A percentile compares a stretch with the other conserved stretches of the same genome.
Conservation (phyloP, 2,329 filamentous ascomycete genomes). For the Cucurbitaria berberidis region DNA sequence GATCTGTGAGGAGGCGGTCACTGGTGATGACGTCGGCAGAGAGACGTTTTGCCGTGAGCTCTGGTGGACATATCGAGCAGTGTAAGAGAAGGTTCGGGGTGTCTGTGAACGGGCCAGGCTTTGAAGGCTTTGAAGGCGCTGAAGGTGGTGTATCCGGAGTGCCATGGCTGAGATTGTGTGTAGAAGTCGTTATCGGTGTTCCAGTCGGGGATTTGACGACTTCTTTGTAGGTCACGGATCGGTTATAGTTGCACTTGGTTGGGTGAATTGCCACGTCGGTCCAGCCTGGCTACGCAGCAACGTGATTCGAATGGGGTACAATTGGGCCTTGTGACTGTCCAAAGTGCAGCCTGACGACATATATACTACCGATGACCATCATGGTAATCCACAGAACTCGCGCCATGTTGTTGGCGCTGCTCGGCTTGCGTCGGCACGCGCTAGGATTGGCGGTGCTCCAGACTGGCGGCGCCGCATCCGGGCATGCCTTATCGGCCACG, state of each 20-base stretch:
- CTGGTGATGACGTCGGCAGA: slow-evolving; percentile 26
- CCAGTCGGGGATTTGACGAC: not conserved
- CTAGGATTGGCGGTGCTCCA: slow-evolving; percentile 18
- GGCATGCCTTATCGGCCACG: slow-evolving; percentile 7
- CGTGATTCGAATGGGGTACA: not conserved
- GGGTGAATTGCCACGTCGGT: slow-evolving; percentile 3
- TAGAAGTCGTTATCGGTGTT: not conserved
- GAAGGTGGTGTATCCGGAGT: slow-evolving; percentile 28
- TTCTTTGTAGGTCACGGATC: not conserved
- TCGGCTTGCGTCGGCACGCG: slow-evolving; percentile 40
- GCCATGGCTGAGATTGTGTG: slow-evolving; percentile 22
- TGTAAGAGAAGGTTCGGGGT: slow-evolving; percentile 24
- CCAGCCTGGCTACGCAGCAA: not conserved
- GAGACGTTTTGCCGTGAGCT: slow-evolving; percentile 41
- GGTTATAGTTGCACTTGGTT: not conserved
- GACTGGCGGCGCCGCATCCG: slow-evolving; percentile 21
- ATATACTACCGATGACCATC: slow-evolving; percentile 28
- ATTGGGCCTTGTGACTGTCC: slow-evolving; percentile 17
- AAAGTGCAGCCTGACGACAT: slow-evolving; percentile 21
- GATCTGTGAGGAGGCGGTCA: slow-evolving; percentile 21
- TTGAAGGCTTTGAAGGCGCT: slow-evolving; percentile 31
- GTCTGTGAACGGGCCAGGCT: slow-evolving; percentile 26
- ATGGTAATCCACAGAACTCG: slow-evolving; percentile 12
- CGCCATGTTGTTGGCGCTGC: slow-evolving; percentile 23
- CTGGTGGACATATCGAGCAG: slow-evolving; percentile 38